Evolutionary conservation across 202 grass and related monocot species (phyloP), one percentile per base, ranked within the genome.

Genomic region (Musa balbisiana): DNA sequence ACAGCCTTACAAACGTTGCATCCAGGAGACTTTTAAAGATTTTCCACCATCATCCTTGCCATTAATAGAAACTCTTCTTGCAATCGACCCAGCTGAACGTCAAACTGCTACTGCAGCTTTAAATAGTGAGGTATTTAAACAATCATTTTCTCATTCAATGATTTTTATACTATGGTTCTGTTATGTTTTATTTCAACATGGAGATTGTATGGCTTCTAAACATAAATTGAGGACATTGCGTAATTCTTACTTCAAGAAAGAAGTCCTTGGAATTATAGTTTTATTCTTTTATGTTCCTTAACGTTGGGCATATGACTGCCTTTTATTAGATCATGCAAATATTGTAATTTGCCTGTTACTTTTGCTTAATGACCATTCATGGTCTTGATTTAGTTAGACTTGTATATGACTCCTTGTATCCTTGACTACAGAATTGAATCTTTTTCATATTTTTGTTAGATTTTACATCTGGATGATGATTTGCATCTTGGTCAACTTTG

Each of bases 11-110:
- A 69, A 69, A 51, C 67, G 67, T 49, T 69, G 67, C 67, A 51
- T 51, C 19, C 27, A 14, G 50, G 67, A 69, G 50, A 69, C 67
- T 20, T 69, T 69, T 50, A 69, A 69, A 69, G 67, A 49, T 69
- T 69, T 51, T 43, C 33, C 67, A 51, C 33, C 67, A 51, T 19
- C 67, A 51, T 69, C 67, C 67, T 69, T 69, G 29, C 33, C 43
- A 69, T 51, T 69, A 17, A 69, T 69, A 50, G 67, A 69, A 33
- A 50, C 67, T 50, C 67, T 69, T 69, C 67, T 69, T 50, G 67
- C 67, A 51, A 69, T 69, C 17, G 67, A 69, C 9, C 67, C 67
- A 49, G 67, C 67, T 49, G 67, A 69, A n/a, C 67, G 67, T 43
- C 67, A 69, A 51, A 69, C 67, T 49, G 33, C 33, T 11, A 69